Evolutionary conservation across 768 basidiomycete species (phyloP), one percentile per base, ranked within the genome.

Genomic region (Auriculariales sp.): DNA sequence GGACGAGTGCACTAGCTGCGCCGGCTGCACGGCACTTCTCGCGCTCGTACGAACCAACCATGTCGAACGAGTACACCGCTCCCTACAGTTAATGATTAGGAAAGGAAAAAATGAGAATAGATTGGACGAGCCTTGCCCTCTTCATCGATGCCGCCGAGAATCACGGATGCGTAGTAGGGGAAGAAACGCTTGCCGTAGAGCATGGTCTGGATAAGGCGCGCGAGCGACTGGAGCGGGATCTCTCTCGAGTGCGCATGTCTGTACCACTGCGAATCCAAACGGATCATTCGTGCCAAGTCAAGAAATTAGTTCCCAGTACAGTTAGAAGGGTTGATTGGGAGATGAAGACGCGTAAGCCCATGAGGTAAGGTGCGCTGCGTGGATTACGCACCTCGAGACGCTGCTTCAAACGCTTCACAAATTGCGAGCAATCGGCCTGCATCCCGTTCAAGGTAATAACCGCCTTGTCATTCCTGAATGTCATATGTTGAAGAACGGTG

Each of bases 51-150:
- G 88, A 92, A 25, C 95, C 95, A 28, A 98, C 91, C 32, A 95
- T 95, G 67, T 99, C 95, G 65, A 95, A 99, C n/a, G 94, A 97
- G 73, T 99, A 99, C 28, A 99, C 93, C 9, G 94, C 90, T 48
- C 95, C 95, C 31, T 32, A 9, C 33, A 28, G 6, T 25, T 35
- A 3, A 28, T 6, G 14, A 28, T 28, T 6, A 34, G 17, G 14
- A 3, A 31, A 7, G 42, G n/a, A n/a, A n/a, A 19, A 50, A 33
- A 29, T 17, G 39, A 39, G 30, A 49, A 34, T 17, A 36, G 50
- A 29, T 33, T 28, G 44, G 19, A 31, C 46, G 27, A 14, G 48
- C 73, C 84, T 57, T 59, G 92, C 92, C 92, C 62, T 95, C 92
- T 61, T 92, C 92, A 64, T 97, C 92, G 54, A 95, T 89, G 36